These are phyloP conservation scores for Zygotorulaspora sp. DNA, from an alignment of 805 yeast species.

Conservation along the genomic window DNA sequence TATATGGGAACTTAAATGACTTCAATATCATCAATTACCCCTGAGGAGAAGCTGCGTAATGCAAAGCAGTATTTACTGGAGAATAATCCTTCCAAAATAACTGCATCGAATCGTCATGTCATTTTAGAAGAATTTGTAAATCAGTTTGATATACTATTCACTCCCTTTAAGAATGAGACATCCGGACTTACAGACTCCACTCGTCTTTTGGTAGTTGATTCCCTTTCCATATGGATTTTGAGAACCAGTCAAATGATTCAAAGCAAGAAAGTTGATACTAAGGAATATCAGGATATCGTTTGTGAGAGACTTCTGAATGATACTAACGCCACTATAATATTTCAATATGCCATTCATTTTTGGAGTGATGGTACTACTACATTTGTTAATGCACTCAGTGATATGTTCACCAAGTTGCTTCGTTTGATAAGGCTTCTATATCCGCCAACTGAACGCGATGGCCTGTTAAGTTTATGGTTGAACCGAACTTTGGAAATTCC, in stretches of 20 bases:
- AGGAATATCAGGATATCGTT: conserved; percentile 9
- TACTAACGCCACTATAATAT: conserved; percentile 35
- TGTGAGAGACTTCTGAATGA: conserved; percentile 16
- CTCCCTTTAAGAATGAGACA: conserved; percentile 9
- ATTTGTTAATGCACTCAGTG: conserved; percentile 61
- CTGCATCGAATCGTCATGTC: conserved; percentile 3
- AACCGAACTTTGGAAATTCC: conserved; percentile 41
- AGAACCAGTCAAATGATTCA: conserved; percentile 45
- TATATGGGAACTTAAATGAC: too few relatives aligned
- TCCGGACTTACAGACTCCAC: conserved; percentile 9
- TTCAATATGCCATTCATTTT: conserved; percentile 56
- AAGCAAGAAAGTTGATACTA: conserved; percentile 19
- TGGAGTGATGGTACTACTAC: conserved; percentile 72
- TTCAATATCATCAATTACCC: neutral
- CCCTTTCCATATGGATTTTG: conserved; percentile 60
- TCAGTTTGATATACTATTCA: conserved; percentile 9
- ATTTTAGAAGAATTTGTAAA: conserved; percentile 8
- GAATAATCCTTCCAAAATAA: conserved; percentile 14
- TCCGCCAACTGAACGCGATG: conserved; percentile 16
- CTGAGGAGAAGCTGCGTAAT: conserved; percentile 1
- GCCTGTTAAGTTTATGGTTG: conserved; percentile 44
- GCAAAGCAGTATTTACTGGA: conserved; percentile 11
- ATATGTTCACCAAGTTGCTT: conserved; percentile 53
- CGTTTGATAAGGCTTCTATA: conserved; percentile 35
- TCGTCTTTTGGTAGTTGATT: conserved; percentile 48